Base-by-base conservation (phyloP, 495 filamentous ascomycete genomes). In the Trichoderma virens region DNA sequence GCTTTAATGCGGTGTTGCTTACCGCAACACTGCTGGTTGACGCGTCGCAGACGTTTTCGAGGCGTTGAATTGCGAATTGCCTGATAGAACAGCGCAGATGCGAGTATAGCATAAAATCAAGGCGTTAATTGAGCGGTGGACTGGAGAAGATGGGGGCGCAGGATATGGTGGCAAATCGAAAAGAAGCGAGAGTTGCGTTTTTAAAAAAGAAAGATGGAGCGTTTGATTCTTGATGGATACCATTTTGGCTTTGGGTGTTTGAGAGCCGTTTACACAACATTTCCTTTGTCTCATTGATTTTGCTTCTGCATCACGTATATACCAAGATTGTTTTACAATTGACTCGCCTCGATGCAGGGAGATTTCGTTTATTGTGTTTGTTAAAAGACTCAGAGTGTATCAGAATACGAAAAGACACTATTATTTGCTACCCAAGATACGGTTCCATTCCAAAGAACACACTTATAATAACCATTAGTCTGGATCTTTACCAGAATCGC, bases 1-100 rank as follows among this genome's bases (percentile, higher is more conserved):
- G 78, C 0, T 98, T 98, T 69, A 97, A 98, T 71, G 90, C 73
- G 8, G 65, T 89, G 1, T 67, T 96, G 65, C 75, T 93, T 28
- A 63, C 88, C 11, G 81, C 80, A 5, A 85, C 84, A 5, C 62
- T 88, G 35, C 75, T 70, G 7, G 73, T 80, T 63, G 78, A 79
- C 30, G 61, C 61, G 20, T 62, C 61, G 61, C 35, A 45, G 32
- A 45, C 61, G 34, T 62, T 62, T 47, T 70, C 14, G 9, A 56
- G 51, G 13, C 23, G 20, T 45, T 56, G 9, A 56, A 20, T 23
- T 16, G 38, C 11, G 11, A 41, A 47, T 23, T 0, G 4, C 18
- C 20, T 47, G 18, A 6, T 47, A 20, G 43, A 23, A 4, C 23
- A 9, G 6, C 34, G 6, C 34, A 35, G 2, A 13, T 7, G 34